Evolutionary conservation across 768 basidiomycete species (phyloP).

Genomic region (Phylloporus sp.): DNA sequence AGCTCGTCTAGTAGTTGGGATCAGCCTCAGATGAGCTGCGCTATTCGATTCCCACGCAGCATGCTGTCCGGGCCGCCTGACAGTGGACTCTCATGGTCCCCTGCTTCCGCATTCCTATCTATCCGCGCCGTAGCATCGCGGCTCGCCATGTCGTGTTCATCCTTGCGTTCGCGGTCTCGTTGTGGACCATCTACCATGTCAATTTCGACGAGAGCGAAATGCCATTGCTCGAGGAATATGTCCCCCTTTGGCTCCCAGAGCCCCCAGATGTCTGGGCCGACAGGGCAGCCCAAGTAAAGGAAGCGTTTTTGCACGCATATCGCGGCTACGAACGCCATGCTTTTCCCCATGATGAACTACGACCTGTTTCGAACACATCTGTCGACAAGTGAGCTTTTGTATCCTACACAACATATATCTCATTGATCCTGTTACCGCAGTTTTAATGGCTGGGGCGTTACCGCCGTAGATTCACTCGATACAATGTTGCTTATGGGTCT

Average conservation of each 20-base stretch:
- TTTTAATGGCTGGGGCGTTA: conserved; percentile 80
- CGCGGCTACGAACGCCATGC: conserved; percentile 60
- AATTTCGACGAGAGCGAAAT: not conserved
- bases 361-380: conserved; percentile 44
- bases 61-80: not conserved
- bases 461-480: conserved; percentile 78
- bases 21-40: not conserved
- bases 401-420: not conserved
- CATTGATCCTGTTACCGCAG: conserved; percentile 32
- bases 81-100: conserved; percentile 1
- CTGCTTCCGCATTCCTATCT: not conserved
- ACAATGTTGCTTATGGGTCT: conserved; percentile 83
- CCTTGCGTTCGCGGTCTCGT: conserved; percentile 7
- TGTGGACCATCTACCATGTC: conserved; percentile 21
- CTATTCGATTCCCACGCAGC: conserved; percentile 2
- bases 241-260: conserved; percentile 20
- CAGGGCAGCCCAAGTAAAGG: conserved; percentile 53
- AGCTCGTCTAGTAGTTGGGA: not conserved
- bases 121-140: conserved; percentile 14
- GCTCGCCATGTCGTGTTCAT: conserved; percentile 23
- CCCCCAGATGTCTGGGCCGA: conserved; percentile 44
- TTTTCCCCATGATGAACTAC: conserved; percentile 59
- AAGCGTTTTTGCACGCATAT: conserved; percentile 67
- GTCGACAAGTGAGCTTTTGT: conserved; percentile 48
- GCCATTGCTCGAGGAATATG: conserved; percentile 9